Conservation (phyloP, 2,329 filamentous ascomycete species). For the Metarhizium sp. region DNA sequence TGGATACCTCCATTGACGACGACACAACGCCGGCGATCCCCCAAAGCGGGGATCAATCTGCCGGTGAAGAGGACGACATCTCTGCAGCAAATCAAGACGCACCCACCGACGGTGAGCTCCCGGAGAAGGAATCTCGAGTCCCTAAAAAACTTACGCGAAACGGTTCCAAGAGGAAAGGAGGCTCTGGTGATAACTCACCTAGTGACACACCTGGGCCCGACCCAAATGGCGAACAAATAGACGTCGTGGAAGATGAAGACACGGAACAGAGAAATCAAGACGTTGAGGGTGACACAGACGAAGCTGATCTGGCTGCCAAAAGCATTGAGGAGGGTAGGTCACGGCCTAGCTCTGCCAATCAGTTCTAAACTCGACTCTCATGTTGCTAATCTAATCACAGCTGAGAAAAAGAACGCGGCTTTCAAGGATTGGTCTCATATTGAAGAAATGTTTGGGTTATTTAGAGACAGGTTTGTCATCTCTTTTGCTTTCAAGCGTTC, state of each 20-base stretch:
- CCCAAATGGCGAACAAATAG: conserved; percentile 20
- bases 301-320: conserved; percentile 46
- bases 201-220: conserved; percentile 16
- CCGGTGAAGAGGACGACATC: conserved; percentile 35
- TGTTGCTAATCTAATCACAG: conserved; percentile 32
- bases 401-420: conserved; percentile 68
- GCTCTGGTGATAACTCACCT: conserved; percentile 2
- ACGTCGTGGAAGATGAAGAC: conserved; percentile 29
- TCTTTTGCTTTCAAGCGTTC: neutral
- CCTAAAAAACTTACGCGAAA: conserved; percentile 32
- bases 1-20: conserved; percentile 24
- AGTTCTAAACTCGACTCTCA: neutral
- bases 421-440: conserved; percentile 72
- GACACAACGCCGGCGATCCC: conserved; percentile 25
- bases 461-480: conserved; percentile 61
- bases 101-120: conserved; percentile 17
- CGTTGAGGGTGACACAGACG: conserved; percentile 36
- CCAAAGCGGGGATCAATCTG: conserved; percentile 30
- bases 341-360: neutral
- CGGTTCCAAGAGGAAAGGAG: conserved; percentile 28
- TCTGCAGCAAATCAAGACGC: conserved; percentile 17
- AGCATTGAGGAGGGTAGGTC: conserved; percentile 57
- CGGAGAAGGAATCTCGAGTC: conserved; percentile 22
- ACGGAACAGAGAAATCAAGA: conserved; percentile 40
- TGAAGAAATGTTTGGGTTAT: conserved; percentile 79